phyloP scores from a whole-genome alignment of 352 stramenopile genomes.

The Globisporangium paddicum region DNA sequence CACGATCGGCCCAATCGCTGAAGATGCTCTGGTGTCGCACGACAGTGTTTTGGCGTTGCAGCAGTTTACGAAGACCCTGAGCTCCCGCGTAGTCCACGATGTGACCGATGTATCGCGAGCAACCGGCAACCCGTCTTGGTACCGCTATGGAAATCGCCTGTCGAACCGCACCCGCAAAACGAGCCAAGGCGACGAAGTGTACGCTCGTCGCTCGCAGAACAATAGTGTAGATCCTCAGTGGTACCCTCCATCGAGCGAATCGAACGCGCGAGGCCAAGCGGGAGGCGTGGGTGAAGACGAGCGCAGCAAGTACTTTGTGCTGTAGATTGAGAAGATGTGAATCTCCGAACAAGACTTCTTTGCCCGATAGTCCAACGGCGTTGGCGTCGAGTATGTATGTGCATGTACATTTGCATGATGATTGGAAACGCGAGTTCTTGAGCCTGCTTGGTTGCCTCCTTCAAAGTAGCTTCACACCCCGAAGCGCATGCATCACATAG shows the following conservation, averaged over 20 bases:
- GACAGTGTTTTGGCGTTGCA: slow-evolving; percentile 71
- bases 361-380: background rate
- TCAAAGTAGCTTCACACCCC: background rate
- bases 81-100: slow-evolving; percentile 67
- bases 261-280: slow-evolving; percentile 27
- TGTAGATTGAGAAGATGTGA: slow-evolving; percentile 31
- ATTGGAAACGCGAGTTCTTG: background rate
- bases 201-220: slow-evolving; percentile 58
- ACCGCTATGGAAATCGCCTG: slow-evolving; percentile 72
- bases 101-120: slow-evolving; percentile 31
- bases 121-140: slow-evolving; percentile 53
- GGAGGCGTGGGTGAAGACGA: slow-evolving; percentile 66
- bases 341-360: background rate
- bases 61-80: slow-evolving; percentile 82
- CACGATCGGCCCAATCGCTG: slow-evolving; percentile 33
- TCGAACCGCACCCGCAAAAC: slow-evolving; percentile 62
- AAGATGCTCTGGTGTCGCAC: slow-evolving; percentile 35
- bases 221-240: slow-evolving; percentile 49
- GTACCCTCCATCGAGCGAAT: slow-evolving; percentile 22
- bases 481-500: slow-evolving; percentile 1
- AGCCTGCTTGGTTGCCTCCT: background rate
- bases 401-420: background rate
- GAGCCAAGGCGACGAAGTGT: slow-evolving; percentile 43
- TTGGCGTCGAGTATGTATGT: slow-evolving; percentile 4
- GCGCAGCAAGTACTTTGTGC: slow-evolving; percentile 81